phyloP scores from a whole-genome alignment of 768 basidiomycete species.

The Chalciporus chontae region DNA sequence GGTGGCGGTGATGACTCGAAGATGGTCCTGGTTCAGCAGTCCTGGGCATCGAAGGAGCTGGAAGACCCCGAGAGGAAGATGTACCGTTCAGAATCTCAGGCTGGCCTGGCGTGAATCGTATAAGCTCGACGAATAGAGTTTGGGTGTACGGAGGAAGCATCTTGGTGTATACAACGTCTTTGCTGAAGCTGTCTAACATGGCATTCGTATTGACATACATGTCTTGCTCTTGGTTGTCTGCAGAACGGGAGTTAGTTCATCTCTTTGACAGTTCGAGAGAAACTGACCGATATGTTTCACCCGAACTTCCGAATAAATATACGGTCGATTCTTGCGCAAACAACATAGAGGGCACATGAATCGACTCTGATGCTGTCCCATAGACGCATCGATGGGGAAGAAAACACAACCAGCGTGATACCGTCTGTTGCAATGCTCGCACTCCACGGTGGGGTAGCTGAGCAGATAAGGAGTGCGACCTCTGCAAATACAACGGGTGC shows the following conservation, averaged over 20 bases:
- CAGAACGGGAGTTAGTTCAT: slow-evolving; percentile 10
- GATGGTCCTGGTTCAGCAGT: slow-evolving; percentile 29
- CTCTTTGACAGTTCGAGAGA: not conserved
- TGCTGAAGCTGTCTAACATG: slow-evolving; percentile 74
- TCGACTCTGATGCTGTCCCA: slow-evolving; percentile 31
- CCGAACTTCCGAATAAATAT: slow-evolving; percentile 73
- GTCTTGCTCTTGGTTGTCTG: slow-evolving; percentile 48
- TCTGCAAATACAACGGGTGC: slow-evolving; percentile 78
- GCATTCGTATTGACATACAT: slow-evolving; percentile 67
- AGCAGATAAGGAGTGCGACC: slow-evolving; percentile 61
- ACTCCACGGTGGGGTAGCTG: slow-evolving; percentile 61
- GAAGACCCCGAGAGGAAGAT: slow-evolving; percentile 13
- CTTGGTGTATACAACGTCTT: slow-evolving; percentile 65
- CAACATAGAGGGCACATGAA: slow-evolving; percentile 79
- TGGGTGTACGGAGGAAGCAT: slow-evolving; percentile 59
- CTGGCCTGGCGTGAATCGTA: slow-evolving; percentile 39
- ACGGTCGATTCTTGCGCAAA: slow-evolving; percentile 66
- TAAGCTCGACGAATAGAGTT: slow-evolving; percentile 73
- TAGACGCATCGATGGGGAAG: slow-evolving; percentile 48
- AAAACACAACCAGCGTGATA: slow-evolving; percentile 80
- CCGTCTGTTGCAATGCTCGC: slow-evolving; percentile 58
- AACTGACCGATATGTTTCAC: slow-evolving; percentile 59
- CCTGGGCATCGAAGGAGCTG: slow-evolving; percentile 18
- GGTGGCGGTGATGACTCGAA: slow-evolving; percentile 26
- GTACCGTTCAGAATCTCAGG: slow-evolving; percentile 24